phyloP scores from a whole-genome alignment of 2,329 filamentous ascomycete species.

The Cladosporium sp. region DNA sequence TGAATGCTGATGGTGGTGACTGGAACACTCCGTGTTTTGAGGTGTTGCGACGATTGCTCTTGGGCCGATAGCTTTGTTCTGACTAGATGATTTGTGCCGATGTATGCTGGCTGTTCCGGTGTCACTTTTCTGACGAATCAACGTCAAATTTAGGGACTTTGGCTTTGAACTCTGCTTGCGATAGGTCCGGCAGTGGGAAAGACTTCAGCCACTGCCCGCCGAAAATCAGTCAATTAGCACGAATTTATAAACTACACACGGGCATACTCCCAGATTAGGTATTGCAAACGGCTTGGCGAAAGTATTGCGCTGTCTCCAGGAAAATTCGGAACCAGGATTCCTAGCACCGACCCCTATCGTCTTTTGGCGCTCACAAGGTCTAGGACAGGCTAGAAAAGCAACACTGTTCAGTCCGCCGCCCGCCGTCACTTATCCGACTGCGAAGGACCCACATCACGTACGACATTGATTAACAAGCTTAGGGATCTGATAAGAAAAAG shows the following conservation, averaged over 20 bases:
- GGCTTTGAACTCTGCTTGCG: background rate
- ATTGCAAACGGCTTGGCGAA: background rate
- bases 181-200: background rate
- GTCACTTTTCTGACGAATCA: background rate
- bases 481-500: background rate
- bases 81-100: background rate
- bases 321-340: background rate
- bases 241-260: background rate
- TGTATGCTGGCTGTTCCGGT: background rate
- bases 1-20: background rate
- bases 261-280: background rate
- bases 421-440: background rate
- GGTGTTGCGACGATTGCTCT: background rate
- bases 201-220: background rate
- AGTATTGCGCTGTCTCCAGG: background rate
- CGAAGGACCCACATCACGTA: background rate
- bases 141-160: background rate
- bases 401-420: background rate
- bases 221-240: background rate
- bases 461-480: slow-evolving; percentile 2
- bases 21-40: background rate
- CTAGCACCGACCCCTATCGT: background rate
- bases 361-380: background rate
- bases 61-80: background rate
- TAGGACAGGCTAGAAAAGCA: background rate